Base-by-base conservation (phyloP, 1,284 basidiomycete genomes). In the Serendipita sp. region DNA sequence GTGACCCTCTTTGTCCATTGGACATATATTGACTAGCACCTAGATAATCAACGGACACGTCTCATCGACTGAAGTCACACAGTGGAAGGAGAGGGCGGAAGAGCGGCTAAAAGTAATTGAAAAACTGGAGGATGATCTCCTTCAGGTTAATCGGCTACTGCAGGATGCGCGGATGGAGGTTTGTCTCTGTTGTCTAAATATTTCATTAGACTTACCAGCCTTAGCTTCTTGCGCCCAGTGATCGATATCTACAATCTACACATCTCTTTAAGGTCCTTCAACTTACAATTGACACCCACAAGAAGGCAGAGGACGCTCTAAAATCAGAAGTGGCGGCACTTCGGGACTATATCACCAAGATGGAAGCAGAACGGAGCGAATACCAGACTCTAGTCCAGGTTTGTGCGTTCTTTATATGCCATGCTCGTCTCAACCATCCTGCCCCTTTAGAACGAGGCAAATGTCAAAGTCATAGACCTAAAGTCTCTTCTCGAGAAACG, bases 401-500 rank as follows among this genome's bases (percentile, higher is more conserved):
- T 53, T 30, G 32, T 58, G 17, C 53, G 17, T 17, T 35, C 38
- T 41, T 13, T 8, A 15, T 34, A 22, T 58, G 13, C 35, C 61
- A 55, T 30, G 29, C 61, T 45, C 49, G 41, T 45, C 30, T 30
- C 60, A 55, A 41, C 60, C n/a, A 12, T 6, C 15, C 53, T 58
- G 22, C 22, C 29, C 60, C 67, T 63, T 53, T 65, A 87, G 85
- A 71, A 68, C 64, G 72, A 76, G 60, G 74, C 75, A 34, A 76
- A 74, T 10, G 76, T 81, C 68, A 72, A 74, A 13, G 73, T 79
- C 26, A 76, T 80, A 67, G 87, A 89, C 60, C 72, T 85, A 26
- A 82, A 79, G 67, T 68, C 68, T 0, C 73, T 81, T 67, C 68
- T 88, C 35, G 70, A 75, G 6, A 87, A 85, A 70, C 83, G 86